Conservation (phyloP, 1,139 yeast species). For the Eremothecium cymbalariae region DNA sequence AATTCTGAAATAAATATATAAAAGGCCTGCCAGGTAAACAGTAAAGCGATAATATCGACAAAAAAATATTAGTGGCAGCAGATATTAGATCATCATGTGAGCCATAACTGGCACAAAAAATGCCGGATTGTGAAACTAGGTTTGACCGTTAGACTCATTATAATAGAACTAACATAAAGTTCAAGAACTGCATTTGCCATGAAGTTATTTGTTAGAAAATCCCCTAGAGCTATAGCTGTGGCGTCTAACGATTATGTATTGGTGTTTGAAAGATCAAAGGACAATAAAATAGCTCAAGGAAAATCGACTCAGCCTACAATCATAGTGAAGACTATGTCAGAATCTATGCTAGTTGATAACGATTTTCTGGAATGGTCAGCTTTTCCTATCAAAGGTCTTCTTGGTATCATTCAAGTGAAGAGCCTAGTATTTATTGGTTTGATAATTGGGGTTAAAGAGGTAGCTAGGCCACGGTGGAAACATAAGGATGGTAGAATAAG, state of each 20-base stretch:
- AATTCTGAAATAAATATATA: too few species aligned
- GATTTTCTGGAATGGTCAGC: conserved; percentile 3
- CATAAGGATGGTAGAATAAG: conserved; percentile 12
- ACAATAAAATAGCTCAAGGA: conserved; percentile 5
- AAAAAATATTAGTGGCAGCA: too few species aligned
- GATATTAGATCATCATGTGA: too few species aligned
- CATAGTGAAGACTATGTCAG: conserved; percentile 36
- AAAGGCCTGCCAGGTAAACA: too few species aligned
- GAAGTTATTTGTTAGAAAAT: conserved; percentile 13
- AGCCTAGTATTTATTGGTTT: conserved; percentile 50
- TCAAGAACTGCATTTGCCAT: too few species aligned
- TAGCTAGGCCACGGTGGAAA: conserved; percentile 48
- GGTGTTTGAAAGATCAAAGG: conserved; percentile 12
- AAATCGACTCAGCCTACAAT: conserved; percentile 9
- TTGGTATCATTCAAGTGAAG: conserved; percentile 53
- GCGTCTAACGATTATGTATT: conserved; percentile 17
- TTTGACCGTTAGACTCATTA: too few species aligned
- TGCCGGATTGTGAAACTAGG: too few species aligned
- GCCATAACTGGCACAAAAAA: too few species aligned
- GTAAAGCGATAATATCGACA: too few species aligned
- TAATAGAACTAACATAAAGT: too few species aligned
- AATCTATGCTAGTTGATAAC: conserved; percentile 34
- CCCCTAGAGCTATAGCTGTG: conserved; percentile 15
- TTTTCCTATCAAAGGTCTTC: conserved; percentile 37
- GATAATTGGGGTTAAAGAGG: conserved; percentile 46